phyloP scores from a whole-genome alignment of 306 rosid genomes.

The Vigna angularis region DNA sequence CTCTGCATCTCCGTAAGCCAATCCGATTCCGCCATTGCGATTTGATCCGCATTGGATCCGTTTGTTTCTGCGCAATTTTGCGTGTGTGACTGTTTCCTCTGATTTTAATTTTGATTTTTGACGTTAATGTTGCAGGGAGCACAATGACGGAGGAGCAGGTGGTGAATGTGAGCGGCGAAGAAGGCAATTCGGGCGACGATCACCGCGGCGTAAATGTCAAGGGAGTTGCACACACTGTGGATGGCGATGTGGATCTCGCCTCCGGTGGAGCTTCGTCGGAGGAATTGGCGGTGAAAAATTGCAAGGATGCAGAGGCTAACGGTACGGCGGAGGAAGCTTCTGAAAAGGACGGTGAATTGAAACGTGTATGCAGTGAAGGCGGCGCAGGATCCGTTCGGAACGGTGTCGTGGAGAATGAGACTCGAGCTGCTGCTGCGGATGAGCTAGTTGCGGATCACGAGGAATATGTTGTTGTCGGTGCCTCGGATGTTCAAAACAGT shows the following conservation, averaged over 20 bases:
- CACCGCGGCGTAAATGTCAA: slow-evolving; percentile 37
- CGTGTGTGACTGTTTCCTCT: not conserved
- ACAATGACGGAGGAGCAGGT: slow-evolving; percentile 67
- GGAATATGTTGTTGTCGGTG: slow-evolving; percentile 33
- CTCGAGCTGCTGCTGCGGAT: not conserved
- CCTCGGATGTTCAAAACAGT: slow-evolving; percentile 22
- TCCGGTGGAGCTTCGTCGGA: slow-evolving; percentile 4
- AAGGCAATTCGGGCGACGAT: slow-evolving; percentile 50
- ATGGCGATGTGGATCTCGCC: slow-evolving; percentile 52
- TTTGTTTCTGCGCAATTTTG: not conserved
- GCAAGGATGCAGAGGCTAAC: slow-evolving; percentile 5
- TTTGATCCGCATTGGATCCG: slow-evolving; percentile 22
- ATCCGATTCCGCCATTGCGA: slow-evolving; percentile 2
- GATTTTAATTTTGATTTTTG: slow-evolving; percentile 28
- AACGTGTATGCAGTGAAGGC: not conserved
- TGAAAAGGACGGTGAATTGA: slow-evolving; percentile 30
- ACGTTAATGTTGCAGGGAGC: slow-evolving; percentile 33
- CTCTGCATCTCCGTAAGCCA: slow-evolving; percentile 44
- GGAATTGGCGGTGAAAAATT: slow-evolving; percentile 12
- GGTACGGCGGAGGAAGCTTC: not conserved
- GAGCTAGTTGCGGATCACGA: slow-evolving; percentile 14
- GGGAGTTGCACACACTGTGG: slow-evolving; percentile 31
- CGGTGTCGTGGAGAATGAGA: slow-evolving; percentile 15
- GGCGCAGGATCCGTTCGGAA: slow-evolving; percentile 45
- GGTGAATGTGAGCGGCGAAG: slow-evolving; percentile 58